Evolutionary conservation across 306 rosid genomes (phyloP), one percentile per base, ranked within the genome.

Genomic region (Dalbergia oliveri): DNA sequence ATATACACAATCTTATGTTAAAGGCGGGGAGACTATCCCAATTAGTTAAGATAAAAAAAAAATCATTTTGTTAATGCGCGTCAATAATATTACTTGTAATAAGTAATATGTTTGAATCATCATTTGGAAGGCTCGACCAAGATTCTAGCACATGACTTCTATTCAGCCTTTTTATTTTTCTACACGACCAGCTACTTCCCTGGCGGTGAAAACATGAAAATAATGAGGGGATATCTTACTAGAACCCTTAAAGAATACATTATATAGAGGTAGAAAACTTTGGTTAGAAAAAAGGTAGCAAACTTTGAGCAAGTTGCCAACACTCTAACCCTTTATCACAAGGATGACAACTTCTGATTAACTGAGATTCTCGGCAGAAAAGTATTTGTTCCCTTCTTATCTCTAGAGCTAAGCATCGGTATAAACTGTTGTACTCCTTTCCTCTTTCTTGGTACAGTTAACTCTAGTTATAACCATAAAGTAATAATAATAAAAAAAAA

Each of bases 361-460:
- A 72, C 23, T 39, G 43, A 63, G 73, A 72, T 72, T 71, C 72
- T 72, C 68, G 41, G 73, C 67, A 41, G 61, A 64, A 62, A 51
- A 33, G 31, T 50, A 5, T 39, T 19, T 80, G 79, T 31, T 53
- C 50, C 64, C 6, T 80, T 53, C 68, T 64, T 80, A 65, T 53
- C 69, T 72, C 12, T 45, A 4, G 34, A 66, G 67, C 33, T 72
- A 62, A 64, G 79, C 73, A 72, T 79, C 16, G 8, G 10, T 34
- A 59, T 47, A 60, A 18, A 64, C 41, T 51, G 56, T 79, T 69
- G 71, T 21, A 14, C 39, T 0, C 23, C 6, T 68, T 78, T 57
- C 31, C n/a, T 43, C 59, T 77, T 41, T 43, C 3, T 21, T 8
- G 60, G 23, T 43, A 43, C 15, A 57, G 50, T 67, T 54, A 67